Evolutionary conservation across 2,329 filamentous ascomycete species (phyloP).

Genomic region (Ophiostoma australiae): DNA sequence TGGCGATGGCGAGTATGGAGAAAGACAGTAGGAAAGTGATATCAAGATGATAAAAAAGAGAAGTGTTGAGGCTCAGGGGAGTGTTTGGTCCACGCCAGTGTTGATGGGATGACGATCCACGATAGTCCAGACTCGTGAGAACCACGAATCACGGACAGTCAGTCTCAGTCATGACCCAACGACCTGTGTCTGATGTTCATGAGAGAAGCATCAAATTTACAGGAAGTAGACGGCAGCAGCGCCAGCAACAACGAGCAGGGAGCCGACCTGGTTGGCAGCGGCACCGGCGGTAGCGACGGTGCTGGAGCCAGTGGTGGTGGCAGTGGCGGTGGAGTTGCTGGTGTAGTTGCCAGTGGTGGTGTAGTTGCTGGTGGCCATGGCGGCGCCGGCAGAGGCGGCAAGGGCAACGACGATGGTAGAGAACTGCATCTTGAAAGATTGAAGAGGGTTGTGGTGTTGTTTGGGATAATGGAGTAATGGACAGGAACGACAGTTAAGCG

Average conservation of each 20-base stretch:
- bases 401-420: conserved; percentile 21
- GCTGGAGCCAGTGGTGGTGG: neutral
- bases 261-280: conserved; percentile 32
- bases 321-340: conserved; percentile 7
- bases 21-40: neutral
- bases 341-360: conserved; percentile 15
- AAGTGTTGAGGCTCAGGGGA: neutral
- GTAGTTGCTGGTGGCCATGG: neutral
- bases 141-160: neutral
- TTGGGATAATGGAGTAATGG: neutral
- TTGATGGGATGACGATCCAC: neutral
- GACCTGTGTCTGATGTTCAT: neutral
- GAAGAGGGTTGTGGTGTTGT: neutral
- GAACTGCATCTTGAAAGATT: conserved; percentile 21
- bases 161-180: neutral
- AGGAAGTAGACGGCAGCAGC: conserved; percentile 41
- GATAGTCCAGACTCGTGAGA: neutral
- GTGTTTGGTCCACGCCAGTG: neutral
- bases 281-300: conserved; percentile 32
- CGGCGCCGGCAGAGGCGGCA: conserved; percentile 13
- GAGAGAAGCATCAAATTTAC: conserved; percentile 31
- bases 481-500: conserved; percentile 9
- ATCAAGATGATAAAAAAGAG: neutral
- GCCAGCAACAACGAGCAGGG: conserved; percentile 38
- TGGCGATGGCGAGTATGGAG: neutral